phyloP scores from a whole-genome alignment of 306 rosid species.

The Vigna radiata region DNA sequence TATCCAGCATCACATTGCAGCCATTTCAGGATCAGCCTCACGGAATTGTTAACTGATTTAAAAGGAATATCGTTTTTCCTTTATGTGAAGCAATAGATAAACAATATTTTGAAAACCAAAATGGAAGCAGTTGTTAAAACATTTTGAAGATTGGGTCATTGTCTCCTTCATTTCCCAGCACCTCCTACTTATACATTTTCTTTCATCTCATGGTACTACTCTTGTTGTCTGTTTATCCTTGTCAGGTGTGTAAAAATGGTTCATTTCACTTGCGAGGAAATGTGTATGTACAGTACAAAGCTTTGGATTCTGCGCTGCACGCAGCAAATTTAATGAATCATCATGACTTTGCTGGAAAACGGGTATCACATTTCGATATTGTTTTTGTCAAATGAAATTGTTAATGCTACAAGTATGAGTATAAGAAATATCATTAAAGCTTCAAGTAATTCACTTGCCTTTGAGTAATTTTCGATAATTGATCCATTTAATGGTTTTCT shows the following conservation, averaged over 20 bases:
- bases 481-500: constrained; percentile 7
- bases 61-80: constrained; percentile 12
- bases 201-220: constrained; percentile 40
- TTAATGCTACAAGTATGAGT: constrained; percentile 18
- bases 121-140: not conserved
- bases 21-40: not conserved
- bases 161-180: constrained; percentile 8
- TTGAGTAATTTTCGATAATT: not conserved
- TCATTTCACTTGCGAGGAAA: constrained; percentile 94
- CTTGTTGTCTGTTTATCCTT: constrained; percentile 34
- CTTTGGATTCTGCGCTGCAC: constrained; percentile 79
- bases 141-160: not conserved
- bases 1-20: not conserved
- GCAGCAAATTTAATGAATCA: constrained; percentile 70
- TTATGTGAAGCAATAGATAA: constrained; percentile 21
- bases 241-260: constrained; percentile 95
- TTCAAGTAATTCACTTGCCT: constrained; percentile 6
- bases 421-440: constrained; percentile 25
- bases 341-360: constrained; percentile 90
- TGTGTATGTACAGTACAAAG: constrained; percentile 78
- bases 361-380: constrained; percentile 63
- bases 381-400: constrained; percentile 26
- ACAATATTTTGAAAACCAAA: constrained; percentile 26
- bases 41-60: not conserved
- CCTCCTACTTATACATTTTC: constrained; percentile 18